Base-by-base conservation (phyloP, 805 yeast species). In the Komagataella pseudopastoris region DNA sequence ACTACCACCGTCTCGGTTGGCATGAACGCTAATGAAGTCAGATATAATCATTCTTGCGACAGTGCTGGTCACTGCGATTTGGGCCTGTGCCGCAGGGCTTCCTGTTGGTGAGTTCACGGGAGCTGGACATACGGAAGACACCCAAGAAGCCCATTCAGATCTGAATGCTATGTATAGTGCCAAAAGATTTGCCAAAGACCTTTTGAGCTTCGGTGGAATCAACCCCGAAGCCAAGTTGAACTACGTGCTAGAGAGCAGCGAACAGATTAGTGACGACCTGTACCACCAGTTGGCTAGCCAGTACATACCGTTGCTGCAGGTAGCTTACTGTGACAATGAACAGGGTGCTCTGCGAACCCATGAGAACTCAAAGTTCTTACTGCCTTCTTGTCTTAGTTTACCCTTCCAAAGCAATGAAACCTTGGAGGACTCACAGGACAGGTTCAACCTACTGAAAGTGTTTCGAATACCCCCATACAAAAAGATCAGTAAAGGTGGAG, bases 241-340 rank as follows among this genome's bases (percentile, higher is more conserved):
- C 12, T 30, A 30, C 2, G 39, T 30, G 14, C 39, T 30, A 5
- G 39, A 30, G 14, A 30, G 39, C n/a, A 30, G 39, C 12, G 39
- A 30, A 10, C 39, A 49, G 20, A 14, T 44, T 8, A 44, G 22
- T 36, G 44, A 49, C 8, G n/a, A 23, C 22, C 22, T 49, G 6
- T 39, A 49, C 44, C 23, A 44, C 44, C 46, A 45, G 43, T 14
- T 30, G 39, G 39, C 39, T 4, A 30, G 14, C 12, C 39, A 30
- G 14, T 30, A 30, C 39, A 49, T 52, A 17, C 36, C 50, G 1
- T 22, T 53, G 18, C 20, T 24, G 6, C 62, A 59, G 39, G 48
- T 59, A 4, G 52, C 62, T 4, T 59, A 59, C 49, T 59, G 62
- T 49, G 51, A 57, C 22, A 58, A 56, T 23, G 56, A 55, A 3